These are phyloP conservation scores for Penicillium sp. DNA, from an alignment of 2,329 filamentous ascomycete genomes.

Conservation along the genomic window DNA sequence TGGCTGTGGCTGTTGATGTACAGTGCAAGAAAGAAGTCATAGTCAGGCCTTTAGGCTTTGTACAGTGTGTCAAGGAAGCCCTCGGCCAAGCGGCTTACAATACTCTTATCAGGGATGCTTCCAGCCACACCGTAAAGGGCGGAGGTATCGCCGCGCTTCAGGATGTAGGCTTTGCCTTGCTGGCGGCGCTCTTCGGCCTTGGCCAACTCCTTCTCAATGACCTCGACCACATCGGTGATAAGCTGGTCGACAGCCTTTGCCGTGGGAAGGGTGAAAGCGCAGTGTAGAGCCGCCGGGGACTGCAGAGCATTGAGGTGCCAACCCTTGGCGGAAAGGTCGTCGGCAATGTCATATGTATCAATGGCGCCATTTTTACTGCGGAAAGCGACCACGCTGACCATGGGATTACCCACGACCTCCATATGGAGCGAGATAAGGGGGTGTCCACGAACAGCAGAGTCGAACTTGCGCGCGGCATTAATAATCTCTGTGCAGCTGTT, in stretches of 20 bases:
- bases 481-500: slow-evolving; percentile 86
- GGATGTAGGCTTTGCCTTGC: slow-evolving; percentile 56
- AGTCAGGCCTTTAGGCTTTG: slow-evolving; percentile 60
- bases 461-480: slow-evolving; percentile 78
- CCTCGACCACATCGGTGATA: slow-evolving; percentile 63
- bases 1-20: slow-evolving; percentile 9
- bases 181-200: slow-evolving; percentile 68
- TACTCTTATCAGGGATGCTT: slow-evolving; percentile 89
- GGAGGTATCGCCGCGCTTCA: slow-evolving; percentile 66
- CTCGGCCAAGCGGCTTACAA: slow-evolving; percentile 84
- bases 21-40: slow-evolving; percentile 8
- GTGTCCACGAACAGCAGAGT: slow-evolving; percentile 67
- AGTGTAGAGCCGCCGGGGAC: slow-evolving; percentile 84
- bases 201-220: slow-evolving; percentile 67
- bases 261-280: slow-evolving; percentile 88
- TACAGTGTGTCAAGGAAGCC: slow-evolving; percentile 93
- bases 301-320: slow-evolving; percentile 98
- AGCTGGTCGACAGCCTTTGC: slow-evolving; percentile 77
- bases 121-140: slow-evolving; percentile 94
- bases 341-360: slow-evolving; percentile 90
- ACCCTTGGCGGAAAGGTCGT: slow-evolving; percentile 76
- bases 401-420: slow-evolving; percentile 75
- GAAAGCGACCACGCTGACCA: slow-evolving; percentile 90
- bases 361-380: slow-evolving; percentile 66
- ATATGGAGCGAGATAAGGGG: slow-evolving; percentile 70